These are phyloP conservation scores for Hymenoscyphus fraxineus DNA, from an alignment of 2,329 filamentous ascomycete species.

Conservation along the genomic window DNA sequence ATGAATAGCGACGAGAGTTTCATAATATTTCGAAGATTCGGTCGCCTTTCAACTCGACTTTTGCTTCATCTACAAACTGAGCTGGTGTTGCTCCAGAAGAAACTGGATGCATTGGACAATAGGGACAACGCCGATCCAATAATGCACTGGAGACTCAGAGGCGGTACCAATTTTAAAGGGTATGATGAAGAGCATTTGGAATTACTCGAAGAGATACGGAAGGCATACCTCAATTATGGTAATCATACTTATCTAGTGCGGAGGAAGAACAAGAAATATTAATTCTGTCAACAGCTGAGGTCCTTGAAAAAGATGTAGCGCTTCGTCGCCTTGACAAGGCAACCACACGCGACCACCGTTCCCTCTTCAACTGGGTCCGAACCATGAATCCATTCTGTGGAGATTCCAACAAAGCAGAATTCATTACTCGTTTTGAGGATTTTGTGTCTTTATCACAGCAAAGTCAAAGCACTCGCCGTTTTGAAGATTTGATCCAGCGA, in stretches of 20 bases:
- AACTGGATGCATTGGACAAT: slow-evolving; percentile 16
- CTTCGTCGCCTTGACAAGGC: slow-evolving; percentile 7
- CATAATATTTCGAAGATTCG: slow-evolving; percentile 17
- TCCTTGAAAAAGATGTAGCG: not conserved
- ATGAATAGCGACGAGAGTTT: slow-evolving; percentile 17
- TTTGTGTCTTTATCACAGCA: slow-evolving; percentile 8
- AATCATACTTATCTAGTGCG: not conserved
- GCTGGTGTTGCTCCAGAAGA: slow-evolving; percentile 15
- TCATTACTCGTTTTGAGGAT: slow-evolving; percentile 12
- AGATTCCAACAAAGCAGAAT: slow-evolving; percentile 4
- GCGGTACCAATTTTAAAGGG: slow-evolving; percentile 6
- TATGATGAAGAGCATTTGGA: slow-evolving; percentile 4
- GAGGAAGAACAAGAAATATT: not conserved
- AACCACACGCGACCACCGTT: slow-evolving; percentile 6
- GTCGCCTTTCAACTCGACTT: slow-evolving; percentile 10
- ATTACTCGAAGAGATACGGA: slow-evolving; percentile 6
- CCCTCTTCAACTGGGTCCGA: slow-evolving; percentile 7
- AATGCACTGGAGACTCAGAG: slow-evolving; percentile 7
- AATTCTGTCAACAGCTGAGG: not conserved
- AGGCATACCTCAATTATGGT: slow-evolving; percentile 13
- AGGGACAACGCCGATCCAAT: slow-evolving; percentile 7
- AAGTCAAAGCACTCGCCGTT: not conserved
- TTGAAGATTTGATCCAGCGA: slow-evolving; percentile 5
- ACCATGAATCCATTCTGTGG: slow-evolving; percentile 1
- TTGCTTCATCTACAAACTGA: slow-evolving; percentile 17